Evolutionary conservation across 78 protist genomes (phyloP).

Genomic region (Dictyostelium firmibasis): DNA sequence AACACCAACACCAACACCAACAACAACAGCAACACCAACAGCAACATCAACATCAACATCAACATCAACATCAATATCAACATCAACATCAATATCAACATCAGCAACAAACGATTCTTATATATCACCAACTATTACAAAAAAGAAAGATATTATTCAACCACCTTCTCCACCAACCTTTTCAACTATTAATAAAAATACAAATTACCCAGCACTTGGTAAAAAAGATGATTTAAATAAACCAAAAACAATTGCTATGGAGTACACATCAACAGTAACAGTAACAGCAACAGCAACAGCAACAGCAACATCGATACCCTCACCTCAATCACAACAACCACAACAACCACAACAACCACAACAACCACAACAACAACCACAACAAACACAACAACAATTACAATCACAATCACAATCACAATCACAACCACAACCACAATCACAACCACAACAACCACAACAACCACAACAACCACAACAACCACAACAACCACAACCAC

Average conservation of each 20-base stretch:
- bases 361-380: not conserved
- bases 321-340: not conserved
- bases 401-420: not conserved
- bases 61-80: too few species aligned
- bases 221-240: not conserved
- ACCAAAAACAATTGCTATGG: not conserved
- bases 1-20: too few species aligned
- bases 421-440: not conserved
- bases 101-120: not conserved
- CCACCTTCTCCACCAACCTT: conserved; percentile 28
- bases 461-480: not conserved
- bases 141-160: conserved; percentile 22
- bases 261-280: not conserved
- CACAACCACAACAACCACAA: not conserved
- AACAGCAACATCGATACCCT: too few species aligned
- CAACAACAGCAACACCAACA: too few species aligned
- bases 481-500: not conserved
- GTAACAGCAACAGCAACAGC: too few species aligned
- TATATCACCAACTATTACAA: not conserved
- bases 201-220: not conserved
- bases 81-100: too few species aligned
- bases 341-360: not conserved
- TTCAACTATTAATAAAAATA: conserved; percentile 14
- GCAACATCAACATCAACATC: too few species aligned
- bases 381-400: not conserved